A percentile compares a stretch with the other conserved stretches of the same genome.
phyloP scores from a whole-genome alignment of 2,329 filamentous ascomycete species.

The Saccharata proteae region DNA sequence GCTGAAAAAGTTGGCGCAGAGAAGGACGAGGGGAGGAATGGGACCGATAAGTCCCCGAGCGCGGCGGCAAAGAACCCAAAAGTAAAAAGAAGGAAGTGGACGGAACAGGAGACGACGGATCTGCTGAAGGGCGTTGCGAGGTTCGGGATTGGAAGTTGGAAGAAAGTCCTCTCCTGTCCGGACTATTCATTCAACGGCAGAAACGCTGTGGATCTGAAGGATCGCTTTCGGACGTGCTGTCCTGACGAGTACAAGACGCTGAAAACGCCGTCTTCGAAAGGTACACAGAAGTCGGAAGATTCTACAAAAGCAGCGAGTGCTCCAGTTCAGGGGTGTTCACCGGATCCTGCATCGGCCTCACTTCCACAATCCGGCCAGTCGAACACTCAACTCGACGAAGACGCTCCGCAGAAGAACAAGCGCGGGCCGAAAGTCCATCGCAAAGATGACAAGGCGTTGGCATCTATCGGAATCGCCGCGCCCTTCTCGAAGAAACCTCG shows the following conservation, averaged over 20 bases:
- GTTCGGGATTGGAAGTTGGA: slow-evolving; percentile 54
- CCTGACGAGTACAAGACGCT: slow-evolving; percentile 33
- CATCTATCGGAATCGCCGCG: slow-evolving; percentile 35
- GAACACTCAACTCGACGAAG: too few relatives aligned
- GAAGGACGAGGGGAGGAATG: slow-evolving; percentile 1
- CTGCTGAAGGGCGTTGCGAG: slow-evolving; percentile 46
- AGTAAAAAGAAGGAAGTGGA: slow-evolving; percentile 47
- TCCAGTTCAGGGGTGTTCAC: too few relatives aligned
- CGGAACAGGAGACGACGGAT: slow-evolving; percentile 47
- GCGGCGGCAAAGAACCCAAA: too few relatives aligned
- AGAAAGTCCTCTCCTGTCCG: slow-evolving; percentile 45
- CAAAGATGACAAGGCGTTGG: slow-evolving; percentile 21
- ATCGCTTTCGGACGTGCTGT: slow-evolving; percentile 45
- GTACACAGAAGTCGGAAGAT: too few relatives aligned
- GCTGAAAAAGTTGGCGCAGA: neutral
- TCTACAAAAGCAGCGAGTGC: too few relatives aligned
- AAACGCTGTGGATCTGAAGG: slow-evolving; percentile 52
- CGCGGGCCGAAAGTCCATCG: slow-evolving; percentile 11
- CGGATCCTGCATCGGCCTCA: too few relatives aligned
- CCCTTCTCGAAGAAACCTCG: slow-evolving; percentile 39
- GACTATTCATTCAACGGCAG: slow-evolving; percentile 46
- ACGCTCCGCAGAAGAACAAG: slow-evolving; percentile 5
- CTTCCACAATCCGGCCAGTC: too few relatives aligned
- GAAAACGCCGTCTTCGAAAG: slow-evolving; percentile 4
- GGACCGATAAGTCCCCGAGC: slow-evolving; percentile 2